Evolutionary conservation across 106 monocot species (phyloP).

Genomic region (Alisma plantagoaquatica): DNA sequence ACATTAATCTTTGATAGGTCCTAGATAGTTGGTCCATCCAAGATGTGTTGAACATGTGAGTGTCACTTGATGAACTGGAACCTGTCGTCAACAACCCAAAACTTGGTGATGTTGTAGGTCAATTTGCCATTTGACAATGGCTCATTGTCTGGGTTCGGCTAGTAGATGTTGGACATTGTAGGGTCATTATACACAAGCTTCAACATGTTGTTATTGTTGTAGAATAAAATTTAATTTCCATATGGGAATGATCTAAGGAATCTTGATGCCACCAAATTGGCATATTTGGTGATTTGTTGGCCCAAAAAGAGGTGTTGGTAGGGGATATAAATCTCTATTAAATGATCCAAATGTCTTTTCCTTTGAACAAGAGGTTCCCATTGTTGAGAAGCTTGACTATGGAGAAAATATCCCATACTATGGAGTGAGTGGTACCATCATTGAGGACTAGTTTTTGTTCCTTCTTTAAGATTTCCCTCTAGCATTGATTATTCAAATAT

Average conservation of each 20-base stretch:
- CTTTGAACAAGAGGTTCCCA: slow-evolving; percentile 2
- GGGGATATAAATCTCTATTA: slow-evolving; percentile 8
- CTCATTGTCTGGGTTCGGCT: background rate
- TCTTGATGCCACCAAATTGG: background rate
- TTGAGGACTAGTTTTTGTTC: background rate
- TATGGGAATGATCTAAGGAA: background rate
- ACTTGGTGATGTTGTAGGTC: slow-evolving; percentile 15
- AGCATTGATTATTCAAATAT: slow-evolving; percentile 5
- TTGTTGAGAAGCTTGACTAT: slow-evolving; percentile 1
- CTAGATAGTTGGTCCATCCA: background rate
- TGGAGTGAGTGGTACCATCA: background rate
- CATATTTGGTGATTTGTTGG: background rate
- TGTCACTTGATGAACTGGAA: slow-evolving; percentile 26
- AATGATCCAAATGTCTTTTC: background rate
- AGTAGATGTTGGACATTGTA: background rate
- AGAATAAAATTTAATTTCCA: background rate
- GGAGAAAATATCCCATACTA: background rate
- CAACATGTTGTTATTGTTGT: background rate
- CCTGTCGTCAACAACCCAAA: slow-evolving; percentile 16
- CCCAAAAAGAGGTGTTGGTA: slow-evolving; percentile 2
- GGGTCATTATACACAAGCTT: background rate
- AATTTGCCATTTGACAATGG: slow-evolving; percentile 18
- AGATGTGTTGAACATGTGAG: background rate
- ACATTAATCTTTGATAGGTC: background rate
- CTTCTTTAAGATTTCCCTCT: background rate